Conservation (phyloP, 2,329 filamentous ascomycete species). For the Didymella segeticola region DNA sequence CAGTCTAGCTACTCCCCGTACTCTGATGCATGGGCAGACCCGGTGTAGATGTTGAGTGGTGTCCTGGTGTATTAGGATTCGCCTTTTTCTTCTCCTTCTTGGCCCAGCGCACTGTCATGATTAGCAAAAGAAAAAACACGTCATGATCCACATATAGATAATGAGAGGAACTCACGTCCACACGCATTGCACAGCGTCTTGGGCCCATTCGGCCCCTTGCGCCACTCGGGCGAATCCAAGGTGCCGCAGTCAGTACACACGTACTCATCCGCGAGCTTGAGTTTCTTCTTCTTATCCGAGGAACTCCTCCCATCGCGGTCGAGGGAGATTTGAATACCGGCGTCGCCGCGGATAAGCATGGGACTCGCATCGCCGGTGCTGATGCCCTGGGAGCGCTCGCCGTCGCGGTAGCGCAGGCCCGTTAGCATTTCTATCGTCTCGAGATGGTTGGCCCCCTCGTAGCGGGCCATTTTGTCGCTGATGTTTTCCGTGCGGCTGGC, state of each 20-base stretch:
- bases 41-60: conserved; percentile 29
- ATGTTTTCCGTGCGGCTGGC: conserved; percentile 75
- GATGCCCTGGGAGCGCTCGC: conserved; percentile 85
- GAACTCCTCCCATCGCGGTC: conserved; percentile 74
- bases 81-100: conserved; percentile 78
- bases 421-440: conserved; percentile 95
- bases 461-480: conserved; percentile 83
- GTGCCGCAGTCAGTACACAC: conserved; percentile 96
- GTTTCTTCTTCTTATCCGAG: conserved; percentile 84
- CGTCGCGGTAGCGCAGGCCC: conserved; percentile 84
- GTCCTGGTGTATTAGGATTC: conserved; percentile 20
- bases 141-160: no score
- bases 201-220: conserved; percentile 89
- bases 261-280: conserved; percentile 84
- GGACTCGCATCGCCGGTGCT: conserved; percentile 85
- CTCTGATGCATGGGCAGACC: conserved; percentile 39
- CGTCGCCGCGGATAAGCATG: conserved; percentile 82
- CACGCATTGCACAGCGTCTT: conserved; percentile 97
- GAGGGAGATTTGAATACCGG: conserved; percentile 80
- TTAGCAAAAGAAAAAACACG: background rate
- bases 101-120: conserved; percentile 60
- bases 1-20: conserved; percentile 42
- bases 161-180: conserved; percentile 65
- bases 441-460: conserved; percentile 74
- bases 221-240: conserved; percentile 92